Percentiles rank a stretch among this genome's conserved stretches.
Evolutionary conservation across 768 basidiomycete species (phyloP).

Genomic region (Kwoniella botswanensis): DNA sequence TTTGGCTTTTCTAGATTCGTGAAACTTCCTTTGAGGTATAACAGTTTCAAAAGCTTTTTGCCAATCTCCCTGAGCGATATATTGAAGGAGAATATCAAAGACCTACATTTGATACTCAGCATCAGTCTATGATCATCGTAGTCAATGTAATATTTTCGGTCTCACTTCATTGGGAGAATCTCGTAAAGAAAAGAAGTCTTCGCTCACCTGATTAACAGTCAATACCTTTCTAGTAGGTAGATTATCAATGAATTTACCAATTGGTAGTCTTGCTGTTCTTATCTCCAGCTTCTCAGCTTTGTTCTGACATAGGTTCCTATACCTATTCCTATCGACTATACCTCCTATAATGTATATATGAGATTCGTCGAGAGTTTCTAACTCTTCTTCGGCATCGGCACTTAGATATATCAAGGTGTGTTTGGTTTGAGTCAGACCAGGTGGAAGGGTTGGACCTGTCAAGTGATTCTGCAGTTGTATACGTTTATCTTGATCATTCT

Average conservation of each 20-base stretch:
- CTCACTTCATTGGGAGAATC: too few species aligned
- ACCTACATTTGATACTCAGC: conserved; percentile 59
- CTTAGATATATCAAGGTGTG: conserved; percentile 84
- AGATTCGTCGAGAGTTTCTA: conserved; percentile 77
- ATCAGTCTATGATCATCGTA: too few species aligned
- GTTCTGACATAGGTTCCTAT: conserved; percentile 90
- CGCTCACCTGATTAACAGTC: conserved; percentile 84
- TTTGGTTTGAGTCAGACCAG: conserved; percentile 19
- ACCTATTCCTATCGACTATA: conserved; percentile 92
- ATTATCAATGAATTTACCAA: conserved; percentile 83
- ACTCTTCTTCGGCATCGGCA: conserved; percentile 86
- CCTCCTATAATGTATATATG: conserved; percentile 96
- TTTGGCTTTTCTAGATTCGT: conserved; percentile 24
- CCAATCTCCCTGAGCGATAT: conserved; percentile 87
- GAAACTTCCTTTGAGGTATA: conserved; percentile 84
- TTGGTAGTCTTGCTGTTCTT: conserved; percentile 87
- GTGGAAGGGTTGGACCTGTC: conserved; percentile 18
- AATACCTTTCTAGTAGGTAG: conserved; percentile 91
- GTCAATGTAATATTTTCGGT: too few species aligned
- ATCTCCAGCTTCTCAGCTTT: conserved; percentile 78
- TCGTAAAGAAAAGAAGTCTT: neutral
- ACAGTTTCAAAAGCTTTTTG: conserved; percentile 82
- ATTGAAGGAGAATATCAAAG: conserved; percentile 87
- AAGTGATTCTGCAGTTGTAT: conserved; percentile 4
- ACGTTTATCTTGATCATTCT: neutral